phyloP scores from a whole-genome alignment of 23 red algal genomes.

The Agarophyton chilense region DNA sequence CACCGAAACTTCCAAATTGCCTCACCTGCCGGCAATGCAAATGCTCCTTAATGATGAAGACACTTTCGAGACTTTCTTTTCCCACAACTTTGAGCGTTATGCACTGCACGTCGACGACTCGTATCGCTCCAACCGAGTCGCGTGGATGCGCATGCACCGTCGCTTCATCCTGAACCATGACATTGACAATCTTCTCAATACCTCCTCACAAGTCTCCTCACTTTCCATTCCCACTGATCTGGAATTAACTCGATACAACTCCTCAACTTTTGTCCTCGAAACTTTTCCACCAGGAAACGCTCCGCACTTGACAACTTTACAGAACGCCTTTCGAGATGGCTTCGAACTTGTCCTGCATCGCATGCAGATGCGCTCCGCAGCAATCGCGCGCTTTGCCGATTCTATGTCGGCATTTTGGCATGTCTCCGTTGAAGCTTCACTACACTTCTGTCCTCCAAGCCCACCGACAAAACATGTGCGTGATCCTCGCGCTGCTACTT shows the following conservation, averaged over 20 bases:
- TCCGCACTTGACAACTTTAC: background rate
- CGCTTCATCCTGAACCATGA: conserved; percentile 41
- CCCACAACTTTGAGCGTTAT: conserved; percentile 27
- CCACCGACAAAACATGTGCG: background rate
- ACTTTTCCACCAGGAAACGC: background rate
- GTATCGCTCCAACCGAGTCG: conserved; percentile 17
- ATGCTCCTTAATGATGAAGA: conserved; percentile 34
- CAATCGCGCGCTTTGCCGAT: conserved; percentile 24
- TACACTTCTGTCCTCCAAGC: conserved; percentile 30
- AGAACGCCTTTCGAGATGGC: conserved; percentile 25
- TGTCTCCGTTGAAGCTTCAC: conserved; percentile 7
- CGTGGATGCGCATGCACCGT: conserved; percentile 40
- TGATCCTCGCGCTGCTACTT: background rate
- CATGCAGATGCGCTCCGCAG: conserved; percentile 33
- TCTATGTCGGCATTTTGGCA: conserved; percentile 46
- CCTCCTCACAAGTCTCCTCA: background rate
- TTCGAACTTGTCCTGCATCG: conserved; percentile 30
- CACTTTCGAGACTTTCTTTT: conserved; percentile 52
- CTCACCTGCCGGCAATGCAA: conserved; percentile 9
- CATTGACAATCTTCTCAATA: conserved; percentile 14
- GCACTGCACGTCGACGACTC: conserved; percentile 25
- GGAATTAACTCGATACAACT: conserved; percentile 14
- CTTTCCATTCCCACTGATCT: conserved; percentile 32
- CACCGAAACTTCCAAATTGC: background rate
- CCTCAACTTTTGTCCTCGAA: background rate